Percentiles rank a stretch among this genome's conserved stretches.
Conservation (phyloP, 345 rosid genomes). For the Murraya koenigii region DNA sequence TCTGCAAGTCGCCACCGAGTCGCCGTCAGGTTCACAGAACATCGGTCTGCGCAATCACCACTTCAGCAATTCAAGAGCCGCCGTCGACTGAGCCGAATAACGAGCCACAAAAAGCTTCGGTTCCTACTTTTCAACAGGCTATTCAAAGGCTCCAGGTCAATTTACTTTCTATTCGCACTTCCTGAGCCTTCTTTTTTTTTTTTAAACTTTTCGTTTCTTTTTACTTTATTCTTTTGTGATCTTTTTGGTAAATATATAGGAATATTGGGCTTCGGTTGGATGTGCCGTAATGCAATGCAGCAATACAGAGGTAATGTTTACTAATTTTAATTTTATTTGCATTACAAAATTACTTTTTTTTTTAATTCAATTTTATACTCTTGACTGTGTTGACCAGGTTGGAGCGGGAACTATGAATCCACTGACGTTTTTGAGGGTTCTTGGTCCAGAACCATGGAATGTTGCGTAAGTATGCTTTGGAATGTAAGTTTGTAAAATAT, state of each 20-base stretch:
- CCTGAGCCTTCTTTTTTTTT: background rate
- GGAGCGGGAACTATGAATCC: constrained; percentile 99
- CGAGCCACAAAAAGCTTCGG: constrained; percentile 26
- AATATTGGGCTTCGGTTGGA: constrained; percentile 98
- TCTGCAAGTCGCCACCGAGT: constrained; percentile 16
- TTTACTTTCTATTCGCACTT: background rate
- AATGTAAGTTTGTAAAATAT: constrained; percentile 1
- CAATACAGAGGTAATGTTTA: constrained; percentile 73
- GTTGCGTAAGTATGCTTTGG: constrained; percentile 65
- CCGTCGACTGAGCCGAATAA: constrained; percentile 33
- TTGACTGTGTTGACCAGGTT: constrained; percentile 45
- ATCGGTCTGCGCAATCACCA: constrained; percentile 32
- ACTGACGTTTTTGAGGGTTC: constrained; percentile 82
- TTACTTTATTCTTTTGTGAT: background rate
- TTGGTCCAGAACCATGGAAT: constrained; percentile 98
- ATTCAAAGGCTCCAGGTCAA: constrained; percentile 86
- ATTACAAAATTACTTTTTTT: background rate
- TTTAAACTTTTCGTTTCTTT: background rate
- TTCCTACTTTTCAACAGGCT: constrained; percentile 87
- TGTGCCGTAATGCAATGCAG: constrained; percentile 98
- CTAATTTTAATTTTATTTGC: background rate
- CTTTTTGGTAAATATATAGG: constrained; percentile 36
- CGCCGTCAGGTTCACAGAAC: constrained; percentile 34
- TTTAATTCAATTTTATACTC: background rate
- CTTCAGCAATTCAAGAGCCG: constrained; percentile 37